Evolutionary conservation across 441 rosid species (phyloP).

Genomic region (Adansonia gregorii): DNA sequence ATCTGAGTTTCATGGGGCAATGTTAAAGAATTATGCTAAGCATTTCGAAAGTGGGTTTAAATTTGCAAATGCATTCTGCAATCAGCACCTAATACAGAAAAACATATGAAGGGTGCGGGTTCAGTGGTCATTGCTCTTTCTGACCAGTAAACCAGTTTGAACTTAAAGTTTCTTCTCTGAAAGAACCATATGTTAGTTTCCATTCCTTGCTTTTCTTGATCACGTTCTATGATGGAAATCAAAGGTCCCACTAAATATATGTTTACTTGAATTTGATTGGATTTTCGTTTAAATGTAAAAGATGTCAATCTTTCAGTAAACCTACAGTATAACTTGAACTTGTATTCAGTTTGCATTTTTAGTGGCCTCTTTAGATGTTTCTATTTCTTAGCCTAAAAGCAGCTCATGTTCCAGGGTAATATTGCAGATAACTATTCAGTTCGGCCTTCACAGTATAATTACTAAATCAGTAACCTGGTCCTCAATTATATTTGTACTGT

Average conservation of each 20-base stretch:
- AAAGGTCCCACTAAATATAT: background rate
- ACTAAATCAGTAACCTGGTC: slow-evolving; percentile 7
- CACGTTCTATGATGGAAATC: background rate
- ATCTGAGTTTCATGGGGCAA: slow-evolving; percentile 16
- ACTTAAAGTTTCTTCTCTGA: background rate
- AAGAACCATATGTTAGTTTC: background rate
- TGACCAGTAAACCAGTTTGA: background rate
- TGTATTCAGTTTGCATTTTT: slow-evolving; percentile 8
- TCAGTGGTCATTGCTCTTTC: slow-evolving; percentile 2
- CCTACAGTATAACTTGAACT: background rate
- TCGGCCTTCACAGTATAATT: background rate
- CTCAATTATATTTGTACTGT: background rate
- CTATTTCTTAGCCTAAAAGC: slow-evolving; percentile 4
- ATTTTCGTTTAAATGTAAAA: background rate
- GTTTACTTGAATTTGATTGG: slow-evolving; percentile 10
- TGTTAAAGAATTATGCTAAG: background rate
- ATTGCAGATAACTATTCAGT: background rate
- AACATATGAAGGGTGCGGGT: slow-evolving; percentile 6
- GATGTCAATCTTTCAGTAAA: background rate
- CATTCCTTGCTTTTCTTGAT: background rate
- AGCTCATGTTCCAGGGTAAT: background rate
- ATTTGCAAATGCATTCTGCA: slow-evolving; percentile 1
- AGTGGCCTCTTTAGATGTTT: background rate
- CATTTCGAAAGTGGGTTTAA: background rate
- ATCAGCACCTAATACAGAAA: background rate